A percentile compares a stretch with the other conserved stretches of the same genome.
These are phyloP conservation scores for Xylaria nigripes DNA, from an alignment of 495 filamentous ascomycete species.

Conservation along the genomic window DNA sequence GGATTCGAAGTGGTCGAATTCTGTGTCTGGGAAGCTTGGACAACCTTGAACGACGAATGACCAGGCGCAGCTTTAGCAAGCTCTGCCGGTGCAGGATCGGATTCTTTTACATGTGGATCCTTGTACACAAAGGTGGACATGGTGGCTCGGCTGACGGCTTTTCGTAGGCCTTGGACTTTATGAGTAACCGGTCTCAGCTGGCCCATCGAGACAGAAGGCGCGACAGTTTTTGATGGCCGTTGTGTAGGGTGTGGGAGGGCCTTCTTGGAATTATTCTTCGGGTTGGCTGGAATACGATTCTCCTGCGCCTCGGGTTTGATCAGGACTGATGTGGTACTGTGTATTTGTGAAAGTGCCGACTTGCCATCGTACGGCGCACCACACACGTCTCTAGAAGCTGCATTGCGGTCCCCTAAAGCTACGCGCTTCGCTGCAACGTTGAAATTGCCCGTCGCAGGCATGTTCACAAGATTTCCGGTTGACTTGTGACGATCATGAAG, in stretches of 20 bases:
- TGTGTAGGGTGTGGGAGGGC: conserved; percentile 57
- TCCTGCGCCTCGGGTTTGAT: conserved; percentile 32
- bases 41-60: not conserved
- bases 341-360: not conserved
- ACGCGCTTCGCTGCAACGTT: conserved; percentile 66
- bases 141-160: conserved; percentile 28
- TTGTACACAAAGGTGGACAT: conserved; percentile 56
- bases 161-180: conserved; percentile 21
- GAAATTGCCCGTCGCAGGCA: conserved; percentile 46
- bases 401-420: conserved; percentile 75
- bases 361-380: conserved; percentile 20
- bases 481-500: conserved; percentile 80
- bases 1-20: conserved; percentile 1
- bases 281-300: conserved; percentile 44
- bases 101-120: conserved; percentile 36
- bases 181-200: conserved; percentile 24
- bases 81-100: not conserved
- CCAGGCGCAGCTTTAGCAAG: not conserved
- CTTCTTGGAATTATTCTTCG: conserved; percentile 33
- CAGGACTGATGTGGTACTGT: conserved; percentile 17
- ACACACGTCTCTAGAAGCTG: conserved; percentile 47
- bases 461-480: conserved; percentile 53
- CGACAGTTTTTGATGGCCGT: conserved; percentile 47
- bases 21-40: conserved; percentile 1
- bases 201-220: conserved; percentile 39